A percentile compares a stretch with the other conserved stretches of the same genome.
These are phyloP conservation scores for Trichoderma afroharzianum DNA, from an alignment of 2,329 filamentous ascomycete species.

Conservation along the genomic window DNA sequence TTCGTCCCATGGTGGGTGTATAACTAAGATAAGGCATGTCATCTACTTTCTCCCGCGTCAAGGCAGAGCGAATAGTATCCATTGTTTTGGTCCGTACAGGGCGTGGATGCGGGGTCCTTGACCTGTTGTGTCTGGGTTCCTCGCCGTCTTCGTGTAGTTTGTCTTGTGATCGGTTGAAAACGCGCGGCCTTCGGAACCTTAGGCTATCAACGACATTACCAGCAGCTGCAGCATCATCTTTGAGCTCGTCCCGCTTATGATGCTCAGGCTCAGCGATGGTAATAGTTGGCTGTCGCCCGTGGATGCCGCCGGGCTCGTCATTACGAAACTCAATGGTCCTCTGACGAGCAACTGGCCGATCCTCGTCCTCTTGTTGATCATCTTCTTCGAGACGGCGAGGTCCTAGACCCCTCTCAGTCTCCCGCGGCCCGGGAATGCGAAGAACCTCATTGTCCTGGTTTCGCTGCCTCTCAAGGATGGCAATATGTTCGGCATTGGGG, in stretches of 20 bases:
- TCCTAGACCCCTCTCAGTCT: slow-evolving; percentile 77
- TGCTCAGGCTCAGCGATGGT: slow-evolving; percentile 62
- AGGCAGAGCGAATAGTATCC: slow-evolving; percentile 54
- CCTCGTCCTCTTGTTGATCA: slow-evolving; percentile 37
- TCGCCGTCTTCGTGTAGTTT: slow-evolving; percentile 36
- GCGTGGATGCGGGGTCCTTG: slow-evolving; percentile 16
- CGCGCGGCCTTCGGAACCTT: slow-evolving; percentile 42
- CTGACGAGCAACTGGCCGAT: slow-evolving; percentile 28
- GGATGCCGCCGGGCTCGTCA: slow-evolving; percentile 24
- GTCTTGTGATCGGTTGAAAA: slow-evolving; percentile 36
- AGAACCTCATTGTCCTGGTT: slow-evolving; percentile 71
- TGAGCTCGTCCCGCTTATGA: slow-evolving; percentile 34
- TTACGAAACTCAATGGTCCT: slow-evolving; percentile 27
- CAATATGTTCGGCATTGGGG: slow-evolving; percentile 75
- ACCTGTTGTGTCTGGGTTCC: slow-evolving; percentile 18
- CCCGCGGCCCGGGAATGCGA: slow-evolving; percentile 86
- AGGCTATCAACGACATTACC: slow-evolving; percentile 40
- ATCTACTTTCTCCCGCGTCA: slow-evolving; percentile 48
- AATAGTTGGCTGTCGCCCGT: slow-evolving; percentile 52
- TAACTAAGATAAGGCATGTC: slow-evolving; percentile 90
- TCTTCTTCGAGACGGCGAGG: slow-evolving; percentile 53
- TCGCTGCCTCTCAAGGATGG: slow-evolving; percentile 80
- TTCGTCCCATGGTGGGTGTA: slow-evolving; percentile 86
- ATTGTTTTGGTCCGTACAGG: slow-evolving; percentile 47
- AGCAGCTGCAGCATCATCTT: slow-evolving; percentile 42